phyloP scores from a whole-genome alignment of 2,329 filamentous ascomycete species.

The Plenodomus biglobosus region DNA sequence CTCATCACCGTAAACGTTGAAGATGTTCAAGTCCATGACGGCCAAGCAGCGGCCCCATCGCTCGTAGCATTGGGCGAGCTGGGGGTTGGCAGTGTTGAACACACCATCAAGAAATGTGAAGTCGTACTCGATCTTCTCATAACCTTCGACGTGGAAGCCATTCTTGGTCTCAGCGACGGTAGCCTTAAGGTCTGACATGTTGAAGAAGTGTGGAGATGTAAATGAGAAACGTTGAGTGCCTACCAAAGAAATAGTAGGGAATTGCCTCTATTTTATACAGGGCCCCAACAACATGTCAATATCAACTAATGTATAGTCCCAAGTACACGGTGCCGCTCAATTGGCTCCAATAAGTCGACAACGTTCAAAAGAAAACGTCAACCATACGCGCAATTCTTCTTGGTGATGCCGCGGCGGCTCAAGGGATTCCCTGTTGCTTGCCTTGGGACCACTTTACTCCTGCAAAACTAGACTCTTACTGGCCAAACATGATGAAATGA shows the following conservation, averaged over 20 bases:
- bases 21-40: conserved; percentile 72
- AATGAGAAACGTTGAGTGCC: conserved; percentile 31
- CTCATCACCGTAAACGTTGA: conserved; percentile 65
- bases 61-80: conserved; percentile 66
- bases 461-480: conserved; percentile 28
- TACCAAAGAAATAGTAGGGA: conserved; percentile 13
- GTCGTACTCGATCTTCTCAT: conserved; percentile 76
- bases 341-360: conserved; percentile 25
- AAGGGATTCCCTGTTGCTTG: conserved; percentile 26
- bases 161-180: conserved; percentile 63
- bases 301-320: conserved; percentile 13
- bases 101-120: conserved; percentile 72
- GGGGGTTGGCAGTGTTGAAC: conserved; percentile 61
- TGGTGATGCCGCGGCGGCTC: conserved; percentile 21
- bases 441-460: conserved; percentile 21
- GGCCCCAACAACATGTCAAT: conserved; percentile 10
- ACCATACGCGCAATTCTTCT: conserved; percentile 24
- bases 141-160: conserved; percentile 71
- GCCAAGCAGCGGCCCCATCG: conserved; percentile 67
- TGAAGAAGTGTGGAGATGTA: conserved; percentile 20
- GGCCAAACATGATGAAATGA: conserved; percentile 39
- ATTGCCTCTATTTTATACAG: conserved; percentile 22
- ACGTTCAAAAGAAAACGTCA: conserved; percentile 26
- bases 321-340: conserved; percentile 21
- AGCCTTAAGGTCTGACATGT: conserved; percentile 69